Percentiles rank a stretch among this genome's conserved stretches.
These are phyloP conservation scores for Diospyros kaki DNA, from an alignment of 148 eudicot genomes.

Conservation along the genomic window DNA sequence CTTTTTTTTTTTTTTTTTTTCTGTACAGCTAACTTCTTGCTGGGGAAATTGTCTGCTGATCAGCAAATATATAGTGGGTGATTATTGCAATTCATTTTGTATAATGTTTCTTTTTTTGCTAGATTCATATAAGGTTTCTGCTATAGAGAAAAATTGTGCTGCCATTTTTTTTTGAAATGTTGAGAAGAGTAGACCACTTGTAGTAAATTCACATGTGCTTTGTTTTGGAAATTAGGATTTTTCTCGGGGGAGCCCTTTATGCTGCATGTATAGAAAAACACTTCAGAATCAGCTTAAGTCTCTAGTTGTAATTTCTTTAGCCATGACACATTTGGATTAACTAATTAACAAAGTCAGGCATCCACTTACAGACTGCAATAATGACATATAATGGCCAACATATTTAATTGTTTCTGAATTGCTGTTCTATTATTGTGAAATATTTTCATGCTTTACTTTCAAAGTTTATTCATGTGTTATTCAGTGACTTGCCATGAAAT, in stretches of 20 bases:
- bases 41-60: too few species aligned
- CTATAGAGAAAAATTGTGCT: too few species aligned
- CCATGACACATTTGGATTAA: background rate
- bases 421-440: background rate
- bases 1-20: too few species aligned
- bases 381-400: background rate
- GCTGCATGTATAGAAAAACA: background rate
- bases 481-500: background rate
- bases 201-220: background rate
- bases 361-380: background rate
- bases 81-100: too few species aligned
- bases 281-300: background rate
- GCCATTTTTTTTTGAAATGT: too few species aligned
- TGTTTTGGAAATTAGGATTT: background rate
- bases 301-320: background rate
- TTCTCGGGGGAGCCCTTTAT: too few species aligned
- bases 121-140: too few species aligned
- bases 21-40: too few species aligned
- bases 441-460: background rate
- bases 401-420: background rate
- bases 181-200: too few species aligned
- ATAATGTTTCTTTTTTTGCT: too few species aligned
- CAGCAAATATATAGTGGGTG: too few species aligned
- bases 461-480: background rate
- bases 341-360: too few species aligned